Evolutionary conservation across 139 green algal genomes (phyloP).

Genomic region (Protoeuglena noctilucae): DNA sequence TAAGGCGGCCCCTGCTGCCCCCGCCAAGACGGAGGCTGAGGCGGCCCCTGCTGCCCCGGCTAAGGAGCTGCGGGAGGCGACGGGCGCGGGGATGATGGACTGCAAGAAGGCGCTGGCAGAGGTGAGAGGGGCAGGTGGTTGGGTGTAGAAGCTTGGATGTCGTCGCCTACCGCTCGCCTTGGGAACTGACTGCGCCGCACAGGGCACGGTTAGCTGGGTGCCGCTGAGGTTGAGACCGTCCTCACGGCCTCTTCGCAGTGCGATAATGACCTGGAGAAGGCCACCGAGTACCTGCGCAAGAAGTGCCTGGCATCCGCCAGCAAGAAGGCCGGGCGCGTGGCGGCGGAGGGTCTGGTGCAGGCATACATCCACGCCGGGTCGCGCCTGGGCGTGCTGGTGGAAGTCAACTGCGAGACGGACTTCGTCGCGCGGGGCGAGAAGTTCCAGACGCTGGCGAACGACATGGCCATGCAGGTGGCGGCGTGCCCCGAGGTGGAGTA

Average conservation of each 20-base stretch:
- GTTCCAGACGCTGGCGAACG: constrained; percentile 59
- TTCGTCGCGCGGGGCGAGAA: constrained; percentile 77
- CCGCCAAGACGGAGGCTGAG: constrained; percentile 9
- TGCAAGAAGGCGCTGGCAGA: constrained; percentile 98
- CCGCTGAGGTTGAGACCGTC: too few relatives aligned
- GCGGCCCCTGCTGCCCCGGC: constrained; percentile 30
- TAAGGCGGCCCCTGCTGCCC: constrained; percentile 3
- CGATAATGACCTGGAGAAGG: constrained; percentile 57
- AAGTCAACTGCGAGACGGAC: constrained; percentile 95
- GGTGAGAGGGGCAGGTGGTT: too few relatives aligned
- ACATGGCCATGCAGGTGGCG: constrained; percentile 53
- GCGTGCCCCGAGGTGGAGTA: constrained; percentile 40
- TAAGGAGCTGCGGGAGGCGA: constrained; percentile 65
- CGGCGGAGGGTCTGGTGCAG: constrained; percentile 70
- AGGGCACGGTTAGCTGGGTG: too few relatives aligned
- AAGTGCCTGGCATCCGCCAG: constrained; percentile 87
- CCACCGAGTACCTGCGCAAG: constrained; percentile 79
- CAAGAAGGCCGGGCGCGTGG: constrained; percentile 88
- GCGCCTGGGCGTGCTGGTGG: constrained; percentile 72
- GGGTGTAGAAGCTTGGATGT: too few relatives aligned
- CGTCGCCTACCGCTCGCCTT: too few relatives aligned
- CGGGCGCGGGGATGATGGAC: constrained; percentile 94
- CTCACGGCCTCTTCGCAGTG: too few relatives aligned
- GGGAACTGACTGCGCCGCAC: too few relatives aligned
- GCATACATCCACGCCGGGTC: constrained; percentile 86